These are phyloP conservation scores for Colletotrichum sublineola DNA, from an alignment of 2,329 filamentous ascomycete species.

Conservation along the genomic window DNA sequence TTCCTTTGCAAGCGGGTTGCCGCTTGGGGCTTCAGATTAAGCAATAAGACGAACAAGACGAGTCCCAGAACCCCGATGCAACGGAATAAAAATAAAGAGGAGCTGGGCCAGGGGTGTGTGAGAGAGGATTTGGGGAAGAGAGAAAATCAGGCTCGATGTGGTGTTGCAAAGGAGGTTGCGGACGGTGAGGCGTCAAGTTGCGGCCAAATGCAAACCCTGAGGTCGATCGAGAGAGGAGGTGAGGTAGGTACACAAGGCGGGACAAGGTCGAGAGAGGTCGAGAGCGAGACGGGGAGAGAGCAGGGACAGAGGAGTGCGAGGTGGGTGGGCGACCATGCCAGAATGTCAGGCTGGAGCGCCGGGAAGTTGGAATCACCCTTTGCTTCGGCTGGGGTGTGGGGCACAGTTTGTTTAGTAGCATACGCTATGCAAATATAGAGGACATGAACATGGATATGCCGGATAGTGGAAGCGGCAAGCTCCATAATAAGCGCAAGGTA, in stretches of 20 bases:
- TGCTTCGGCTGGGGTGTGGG: slow-evolving; percentile 22
- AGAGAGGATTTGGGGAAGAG: slow-evolving; percentile 12
- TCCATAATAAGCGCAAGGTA: slow-evolving; percentile 26
- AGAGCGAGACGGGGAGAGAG: slow-evolving; percentile 20
- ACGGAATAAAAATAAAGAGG: slow-evolving; percentile 8
- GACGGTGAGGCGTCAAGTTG: slow-evolving; percentile 29
- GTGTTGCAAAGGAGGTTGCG: slow-evolving; percentile 19
- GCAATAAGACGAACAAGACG: slow-evolving; percentile 4
- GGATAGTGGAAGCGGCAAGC: slow-evolving; percentile 26
- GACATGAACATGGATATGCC: slow-evolving; percentile 30
- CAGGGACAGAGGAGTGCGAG: slow-evolving; percentile 35
- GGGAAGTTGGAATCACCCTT: slow-evolving; percentile 12
- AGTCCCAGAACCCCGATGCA: slow-evolving; percentile 7
- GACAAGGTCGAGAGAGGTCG: slow-evolving; percentile 7
- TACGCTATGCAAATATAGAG: slow-evolving; percentile 8
- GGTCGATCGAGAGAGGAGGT: slow-evolving; percentile 13
- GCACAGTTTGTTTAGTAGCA: neutral
- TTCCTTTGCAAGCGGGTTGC: slow-evolving; percentile 9
- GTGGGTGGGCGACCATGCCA: slow-evolving; percentile 36
- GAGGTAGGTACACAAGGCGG: slow-evolving; percentile 7
- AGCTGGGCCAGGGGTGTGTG: slow-evolving; percentile 18
- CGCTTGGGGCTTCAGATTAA: slow-evolving; percentile 4
- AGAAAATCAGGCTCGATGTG: slow-evolving; percentile 17
- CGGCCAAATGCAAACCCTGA: slow-evolving; percentile 24
- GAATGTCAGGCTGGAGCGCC: slow-evolving; percentile 23